Conservation (phyloP, 768 basidiomycete species). For the Suillus americanus region DNA sequence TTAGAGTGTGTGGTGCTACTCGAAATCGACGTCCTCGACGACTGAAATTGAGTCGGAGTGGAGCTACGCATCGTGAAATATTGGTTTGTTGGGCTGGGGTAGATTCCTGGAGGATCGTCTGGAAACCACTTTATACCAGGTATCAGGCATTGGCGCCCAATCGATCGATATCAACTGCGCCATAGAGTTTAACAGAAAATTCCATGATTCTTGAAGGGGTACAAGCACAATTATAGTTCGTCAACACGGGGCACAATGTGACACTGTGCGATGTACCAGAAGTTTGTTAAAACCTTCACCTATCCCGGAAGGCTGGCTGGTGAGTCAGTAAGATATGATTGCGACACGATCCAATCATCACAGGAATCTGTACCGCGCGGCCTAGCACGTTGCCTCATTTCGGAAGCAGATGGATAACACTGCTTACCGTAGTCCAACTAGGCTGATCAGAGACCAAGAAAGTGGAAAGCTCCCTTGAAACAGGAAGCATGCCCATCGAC, state of each 20-base stretch:
- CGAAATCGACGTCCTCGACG: not conserved
- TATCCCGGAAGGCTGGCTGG: not conserved
- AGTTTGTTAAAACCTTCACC: not conserved
- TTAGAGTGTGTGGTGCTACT: not conserved
- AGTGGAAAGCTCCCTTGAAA: not conserved
- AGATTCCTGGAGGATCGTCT: not conserved
- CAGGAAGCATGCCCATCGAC: not conserved
- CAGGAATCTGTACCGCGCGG: not conserved
- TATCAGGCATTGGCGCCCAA: not conserved
- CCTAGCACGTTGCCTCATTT: constrained; percentile 2
- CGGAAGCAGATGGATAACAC: constrained; percentile 3
- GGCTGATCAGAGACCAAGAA: not conserved
- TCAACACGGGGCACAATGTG: not conserved
- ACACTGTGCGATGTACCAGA: not conserved
- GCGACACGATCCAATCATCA: not conserved
- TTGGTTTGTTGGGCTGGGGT: not conserved
- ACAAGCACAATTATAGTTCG: not conserved
- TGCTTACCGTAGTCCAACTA: not conserved
- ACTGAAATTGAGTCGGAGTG: not conserved
- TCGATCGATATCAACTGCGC: constrained; percentile 3
- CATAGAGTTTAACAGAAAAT: not conserved
- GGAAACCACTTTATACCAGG: constrained; percentile 3
- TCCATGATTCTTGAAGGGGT: not conserved
- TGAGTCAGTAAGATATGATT: not conserved
- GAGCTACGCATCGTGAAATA: not conserved